These are phyloP conservation scores for Coniferiporia weirii DNA, from an alignment of 1,284 basidiomycete species.

Conservation along the genomic window DNA sequence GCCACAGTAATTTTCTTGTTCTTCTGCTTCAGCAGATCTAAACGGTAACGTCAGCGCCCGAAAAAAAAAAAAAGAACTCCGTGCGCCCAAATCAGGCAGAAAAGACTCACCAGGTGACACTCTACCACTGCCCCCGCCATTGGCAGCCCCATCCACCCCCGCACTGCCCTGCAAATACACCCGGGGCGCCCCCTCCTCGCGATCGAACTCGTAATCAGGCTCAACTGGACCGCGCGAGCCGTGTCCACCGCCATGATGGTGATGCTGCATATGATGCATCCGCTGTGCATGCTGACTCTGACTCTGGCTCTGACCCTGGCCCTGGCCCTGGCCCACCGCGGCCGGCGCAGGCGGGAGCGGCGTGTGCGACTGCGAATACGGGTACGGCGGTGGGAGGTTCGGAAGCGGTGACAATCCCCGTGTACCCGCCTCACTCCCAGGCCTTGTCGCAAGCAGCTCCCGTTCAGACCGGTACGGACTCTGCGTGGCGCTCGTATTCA, in stretches of 20 bases:
- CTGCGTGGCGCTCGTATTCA: not conserved
- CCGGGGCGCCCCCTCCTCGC: not conserved
- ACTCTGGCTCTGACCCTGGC: not conserved
- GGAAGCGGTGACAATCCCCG: not conserved
- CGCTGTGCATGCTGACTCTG: not conserved
- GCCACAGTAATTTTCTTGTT: conserved; percentile 18
- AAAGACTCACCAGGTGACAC: conserved; percentile 3
- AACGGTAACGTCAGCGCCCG: not conserved
- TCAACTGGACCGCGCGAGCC: not conserved
- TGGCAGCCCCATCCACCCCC: not conserved
- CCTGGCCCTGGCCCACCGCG: no score
- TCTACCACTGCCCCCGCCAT: not conserved
- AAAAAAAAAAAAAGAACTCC: not conserved
- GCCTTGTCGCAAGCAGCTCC: not conserved
- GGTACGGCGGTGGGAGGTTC: not conserved
- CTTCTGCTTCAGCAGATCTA: conserved; percentile 4
- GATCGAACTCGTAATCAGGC: conserved; percentile 5
- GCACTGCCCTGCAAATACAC: not conserved
- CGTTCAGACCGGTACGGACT: not conserved
- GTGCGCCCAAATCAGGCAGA: not conserved
- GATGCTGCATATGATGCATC: conserved; percentile 13
- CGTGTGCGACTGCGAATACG: no score
- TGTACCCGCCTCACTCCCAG: no score
- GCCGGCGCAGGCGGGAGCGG: no score
- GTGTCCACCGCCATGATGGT: conserved; percentile 2